Evolutionary conservation across 305 asterid species (phyloP).

Genomic region (Solanum chacoense): DNA sequence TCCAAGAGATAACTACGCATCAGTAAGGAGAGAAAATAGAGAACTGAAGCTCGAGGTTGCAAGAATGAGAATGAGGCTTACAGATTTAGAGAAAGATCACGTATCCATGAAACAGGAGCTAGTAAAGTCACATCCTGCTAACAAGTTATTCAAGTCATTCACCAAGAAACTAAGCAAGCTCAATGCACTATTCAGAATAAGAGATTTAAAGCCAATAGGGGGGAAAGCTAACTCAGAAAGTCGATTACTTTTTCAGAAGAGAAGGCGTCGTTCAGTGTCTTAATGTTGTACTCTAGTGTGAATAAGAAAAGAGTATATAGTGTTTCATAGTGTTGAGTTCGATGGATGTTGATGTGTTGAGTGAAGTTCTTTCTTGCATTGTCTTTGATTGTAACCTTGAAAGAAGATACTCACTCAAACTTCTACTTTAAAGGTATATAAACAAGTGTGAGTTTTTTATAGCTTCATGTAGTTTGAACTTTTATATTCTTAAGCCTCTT

Average conservation of each 20-base stretch:
- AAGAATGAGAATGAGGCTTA: slow-evolving; percentile 93
- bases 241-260: slow-evolving; percentile 66
- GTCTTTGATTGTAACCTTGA: neutral
- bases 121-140: slow-evolving; percentile 60
- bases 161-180: slow-evolving; percentile 60
- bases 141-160: slow-evolving; percentile 62
- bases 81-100: slow-evolving; percentile 87
- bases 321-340: neutral
- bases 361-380: slow-evolving; percentile 1
- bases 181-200: slow-evolving; percentile 43
- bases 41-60: slow-evolving; percentile 94
- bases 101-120: slow-evolving; percentile 91
- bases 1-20: slow-evolving; percentile 90
- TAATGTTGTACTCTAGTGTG: slow-evolving; percentile 11
- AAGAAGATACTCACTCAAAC: slow-evolving; percentile 2
- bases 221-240: slow-evolving; percentile 42
- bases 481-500: neutral
- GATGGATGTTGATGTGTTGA: slow-evolving; percentile 5
- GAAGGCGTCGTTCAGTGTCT: slow-evolving; percentile 79
- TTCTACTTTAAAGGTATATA: slow-evolving; percentile 1
- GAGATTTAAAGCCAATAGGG: slow-evolving; percentile 33
- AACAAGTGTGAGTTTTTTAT: neutral
- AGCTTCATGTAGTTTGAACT: neutral
- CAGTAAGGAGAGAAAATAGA: slow-evolving; percentile 81
- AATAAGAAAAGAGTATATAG: slow-evolving; percentile 3